phyloP scores from a whole-genome alignment of 768 basidiomycete genomes.

The Collybiopsis confluens region DNA sequence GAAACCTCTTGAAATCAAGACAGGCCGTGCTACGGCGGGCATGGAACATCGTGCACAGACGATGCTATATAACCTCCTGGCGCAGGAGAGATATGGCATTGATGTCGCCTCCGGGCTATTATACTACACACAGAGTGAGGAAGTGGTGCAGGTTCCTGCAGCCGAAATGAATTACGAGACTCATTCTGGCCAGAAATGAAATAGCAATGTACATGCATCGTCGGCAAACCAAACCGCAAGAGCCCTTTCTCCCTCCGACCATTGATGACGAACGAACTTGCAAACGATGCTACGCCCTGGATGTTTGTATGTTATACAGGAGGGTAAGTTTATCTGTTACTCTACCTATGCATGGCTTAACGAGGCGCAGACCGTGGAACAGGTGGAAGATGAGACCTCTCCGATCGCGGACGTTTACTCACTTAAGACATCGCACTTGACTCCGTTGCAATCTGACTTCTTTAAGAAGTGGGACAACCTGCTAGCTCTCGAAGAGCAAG shows the following conservation, averaged over 20 bases:
- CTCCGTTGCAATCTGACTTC: constrained; percentile 60
- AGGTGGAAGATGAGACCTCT: constrained; percentile 46
- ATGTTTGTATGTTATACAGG: constrained; percentile 93
- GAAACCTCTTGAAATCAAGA: constrained; percentile 94
- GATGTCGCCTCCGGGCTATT: constrained; percentile 80
- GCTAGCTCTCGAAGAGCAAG: constrained; percentile 82
- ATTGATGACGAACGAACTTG: constrained; percentile 81
- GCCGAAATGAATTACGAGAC: constrained; percentile 76
- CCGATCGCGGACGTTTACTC: constrained; percentile 67
- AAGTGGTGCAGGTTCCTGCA: constrained; percentile 77
- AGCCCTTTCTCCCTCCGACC: constrained; percentile 78
- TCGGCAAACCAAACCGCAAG: constrained; percentile 26
- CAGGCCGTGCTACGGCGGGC: constrained; percentile 67
- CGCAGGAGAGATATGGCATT: constrained; percentile 85
- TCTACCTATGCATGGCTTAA: neutral
- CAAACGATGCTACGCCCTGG: constrained; percentile 74
- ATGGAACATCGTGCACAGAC: constrained; percentile 98
- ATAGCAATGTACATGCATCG: constrained; percentile 75
- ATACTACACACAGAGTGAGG: constrained; percentile 91
- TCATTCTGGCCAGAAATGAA: constrained; percentile 81
- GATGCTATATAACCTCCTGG: constrained; percentile 90
- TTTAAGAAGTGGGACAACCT: constrained; percentile 91
- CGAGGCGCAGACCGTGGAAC: constrained; percentile 59
- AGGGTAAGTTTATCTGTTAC: constrained; percentile 42
- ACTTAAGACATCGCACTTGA: constrained; percentile 79